Evolutionary conservation across 352 stramenopile species (phyloP).

Genomic region (Globisporangium carolinianum): DNA sequence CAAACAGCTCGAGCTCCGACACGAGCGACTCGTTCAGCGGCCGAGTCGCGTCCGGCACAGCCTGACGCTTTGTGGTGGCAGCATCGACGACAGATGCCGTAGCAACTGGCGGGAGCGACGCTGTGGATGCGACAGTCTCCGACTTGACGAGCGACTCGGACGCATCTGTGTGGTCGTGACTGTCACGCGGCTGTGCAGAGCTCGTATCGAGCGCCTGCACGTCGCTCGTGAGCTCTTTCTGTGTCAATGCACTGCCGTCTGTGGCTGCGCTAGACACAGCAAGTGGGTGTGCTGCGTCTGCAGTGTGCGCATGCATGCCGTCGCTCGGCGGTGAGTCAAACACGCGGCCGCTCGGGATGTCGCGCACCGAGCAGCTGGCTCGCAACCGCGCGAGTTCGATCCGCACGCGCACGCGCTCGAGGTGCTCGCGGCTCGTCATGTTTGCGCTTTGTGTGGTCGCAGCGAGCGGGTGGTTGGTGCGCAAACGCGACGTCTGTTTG

Average conservation of each 20-base stretch:
- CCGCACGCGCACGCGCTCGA: slow-evolving; percentile 31
- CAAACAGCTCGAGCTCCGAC: slow-evolving; percentile 41
- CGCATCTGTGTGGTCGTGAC: too few species aligned
- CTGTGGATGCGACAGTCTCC: too few species aligned
- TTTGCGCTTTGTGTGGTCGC: not conserved
- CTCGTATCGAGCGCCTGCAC: too few species aligned
- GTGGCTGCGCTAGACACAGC: too few species aligned
- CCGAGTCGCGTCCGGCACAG: slow-evolving; percentile 23
- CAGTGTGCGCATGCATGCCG: too few species aligned
- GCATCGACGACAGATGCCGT: not conserved
- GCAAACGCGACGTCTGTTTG: too few species aligned
- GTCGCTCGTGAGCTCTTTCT: too few species aligned
- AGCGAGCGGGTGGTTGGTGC: too few species aligned
- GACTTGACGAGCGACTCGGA: too few species aligned
- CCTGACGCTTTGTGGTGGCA: not conserved
- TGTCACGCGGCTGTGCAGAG: too few species aligned
- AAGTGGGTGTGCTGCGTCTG: too few species aligned
- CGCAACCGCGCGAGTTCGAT: slow-evolving; percentile 31
- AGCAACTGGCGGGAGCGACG: not conserved
- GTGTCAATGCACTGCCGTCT: too few species aligned
- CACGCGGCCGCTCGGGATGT: slow-evolving; percentile 43
- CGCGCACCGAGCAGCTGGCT: slow-evolving; percentile 15
- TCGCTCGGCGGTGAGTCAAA: slow-evolving; percentile 44
- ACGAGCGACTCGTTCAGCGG: slow-evolving; percentile 47
- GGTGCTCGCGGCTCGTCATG: slow-evolving; percentile 14